Percentiles rank a stretch among this genome's conserved stretches.
Evolutionary conservation across 768 basidiomycete genomes (phyloP).

Genomic region (Suillus brevipes): DNA sequence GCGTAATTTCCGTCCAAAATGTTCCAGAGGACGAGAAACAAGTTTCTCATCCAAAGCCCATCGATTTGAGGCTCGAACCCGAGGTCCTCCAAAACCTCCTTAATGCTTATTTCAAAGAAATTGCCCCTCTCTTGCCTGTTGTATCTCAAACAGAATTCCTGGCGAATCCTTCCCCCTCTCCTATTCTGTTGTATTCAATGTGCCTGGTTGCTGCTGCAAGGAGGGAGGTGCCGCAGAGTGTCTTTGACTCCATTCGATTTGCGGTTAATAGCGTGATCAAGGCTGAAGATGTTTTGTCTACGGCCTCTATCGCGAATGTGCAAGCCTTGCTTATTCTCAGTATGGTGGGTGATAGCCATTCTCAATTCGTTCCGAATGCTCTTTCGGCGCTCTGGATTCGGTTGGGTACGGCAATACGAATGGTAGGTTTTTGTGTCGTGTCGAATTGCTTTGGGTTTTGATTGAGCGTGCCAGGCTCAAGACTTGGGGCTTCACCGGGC

Average conservation of each 20-base stretch:
- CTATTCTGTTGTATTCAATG: slow-evolving; percentile 88
- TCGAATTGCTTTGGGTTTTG: slow-evolving; percentile 13
- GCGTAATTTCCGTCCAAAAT: slow-evolving; percentile 80
- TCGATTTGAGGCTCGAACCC: slow-evolving; percentile 74
- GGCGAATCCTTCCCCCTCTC: slow-evolving; percentile 66
- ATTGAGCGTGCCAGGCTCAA: slow-evolving; percentile 66
- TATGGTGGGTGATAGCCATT: slow-evolving; percentile 90
- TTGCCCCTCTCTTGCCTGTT: slow-evolving; percentile 86
- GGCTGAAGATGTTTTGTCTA: slow-evolving; percentile 87
- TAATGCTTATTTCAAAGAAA: slow-evolving; percentile 89
- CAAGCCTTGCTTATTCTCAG: slow-evolving; percentile 84
- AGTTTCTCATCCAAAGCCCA: slow-evolving; percentile 54
- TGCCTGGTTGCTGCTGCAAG: slow-evolving; percentile 89
- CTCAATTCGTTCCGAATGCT: slow-evolving; percentile 82
- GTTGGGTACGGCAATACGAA: slow-evolving; percentile 85
- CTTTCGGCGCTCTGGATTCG: slow-evolving; percentile 86
- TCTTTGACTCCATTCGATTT: slow-evolving; percentile 90
- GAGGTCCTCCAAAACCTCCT: slow-evolving; percentile 79
- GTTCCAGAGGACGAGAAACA: slow-evolving; percentile 58
- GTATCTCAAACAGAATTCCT: slow-evolving; percentile 89
- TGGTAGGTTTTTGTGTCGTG: slow-evolving; percentile 57
- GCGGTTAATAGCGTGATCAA: slow-evolving; percentile 87
- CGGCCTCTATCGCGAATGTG: slow-evolving; percentile 81
- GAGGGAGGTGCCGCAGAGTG: slow-evolving; percentile 75
- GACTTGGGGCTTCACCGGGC: slow-evolving; percentile 94